Conservation (phyloP, 1,284 basidiomycete species). For the Cutaneotrichosporon daszewskae region DNA sequence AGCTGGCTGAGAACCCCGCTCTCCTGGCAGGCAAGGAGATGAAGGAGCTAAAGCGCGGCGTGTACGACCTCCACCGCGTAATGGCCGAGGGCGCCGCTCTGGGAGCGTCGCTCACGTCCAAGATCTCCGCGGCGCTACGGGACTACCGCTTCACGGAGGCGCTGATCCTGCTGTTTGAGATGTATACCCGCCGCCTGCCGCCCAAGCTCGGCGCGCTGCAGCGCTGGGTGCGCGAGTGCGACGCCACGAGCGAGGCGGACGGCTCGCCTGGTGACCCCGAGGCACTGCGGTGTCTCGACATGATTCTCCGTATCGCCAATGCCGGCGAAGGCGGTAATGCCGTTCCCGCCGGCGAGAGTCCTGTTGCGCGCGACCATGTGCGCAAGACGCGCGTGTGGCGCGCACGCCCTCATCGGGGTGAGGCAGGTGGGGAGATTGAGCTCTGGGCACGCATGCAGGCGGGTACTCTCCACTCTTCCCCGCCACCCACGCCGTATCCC, state of each 20-base stretch:
- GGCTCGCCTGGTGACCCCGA: conserved; percentile 39
- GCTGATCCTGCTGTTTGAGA: conserved; percentile 54
- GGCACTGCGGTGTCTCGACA: conserved; percentile 51
- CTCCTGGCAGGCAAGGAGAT: conserved; percentile 33
- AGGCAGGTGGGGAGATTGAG: conserved; percentile 26
- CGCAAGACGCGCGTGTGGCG: conserved; percentile 30
- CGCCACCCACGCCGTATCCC: conserved; percentile 20
- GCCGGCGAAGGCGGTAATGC: conserved; percentile 12
- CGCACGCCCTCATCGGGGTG: conserved; percentile 24
- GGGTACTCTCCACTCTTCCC: conserved; percentile 28
- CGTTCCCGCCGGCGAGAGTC: conserved; percentile 15
- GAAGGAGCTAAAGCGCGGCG: conserved; percentile 43
- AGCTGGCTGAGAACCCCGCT: conserved; percentile 36
- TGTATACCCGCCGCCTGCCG: conserved; percentile 51
- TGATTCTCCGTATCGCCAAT: conserved; percentile 52
- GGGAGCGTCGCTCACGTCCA: conserved; percentile 50
- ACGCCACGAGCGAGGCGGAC: conserved; percentile 50
- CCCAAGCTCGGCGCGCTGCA: conserved; percentile 57
- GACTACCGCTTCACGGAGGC: conserved; percentile 51
- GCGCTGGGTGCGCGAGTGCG: conserved; percentile 57
- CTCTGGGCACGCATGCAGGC: conserved; percentile 39
- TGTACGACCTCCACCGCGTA: conserved; percentile 40
- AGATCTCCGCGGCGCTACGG: conserved; percentile 51
- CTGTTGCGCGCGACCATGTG: conserved; percentile 15
- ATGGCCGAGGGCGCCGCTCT: conserved; percentile 40